phyloP scores from a whole-genome alignment of 495 filamentous ascomycete species.

The Xylona heveae region DNA sequence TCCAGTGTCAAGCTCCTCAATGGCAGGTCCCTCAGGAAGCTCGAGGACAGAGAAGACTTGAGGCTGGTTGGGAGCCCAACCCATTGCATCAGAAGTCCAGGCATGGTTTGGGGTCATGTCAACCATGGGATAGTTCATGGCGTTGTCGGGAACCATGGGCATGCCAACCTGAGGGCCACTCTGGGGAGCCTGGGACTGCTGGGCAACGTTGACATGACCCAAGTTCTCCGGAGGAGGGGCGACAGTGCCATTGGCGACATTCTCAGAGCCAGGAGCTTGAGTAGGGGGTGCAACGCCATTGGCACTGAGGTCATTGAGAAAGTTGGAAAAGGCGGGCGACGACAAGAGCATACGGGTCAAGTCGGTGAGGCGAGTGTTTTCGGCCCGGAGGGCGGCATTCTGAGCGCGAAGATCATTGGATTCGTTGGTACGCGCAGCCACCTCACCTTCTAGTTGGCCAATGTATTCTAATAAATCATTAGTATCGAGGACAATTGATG shows the following conservation, averaged over 20 bases:
- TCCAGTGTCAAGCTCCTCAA: conserved; percentile 31
- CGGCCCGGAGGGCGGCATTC: conserved; percentile 53
- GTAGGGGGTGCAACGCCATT: conserved; percentile 21
- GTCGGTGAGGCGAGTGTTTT: conserved; percentile 57
- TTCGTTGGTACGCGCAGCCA: conserved; percentile 50
- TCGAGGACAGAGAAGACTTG: conserved; percentile 64
- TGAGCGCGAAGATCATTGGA: conserved; percentile 45
- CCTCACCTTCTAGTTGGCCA: conserved; percentile 67
- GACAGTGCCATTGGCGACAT: conserved; percentile 7
- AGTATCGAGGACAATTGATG: conserved; percentile 13
- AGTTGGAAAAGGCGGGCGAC: conserved; percentile 68
- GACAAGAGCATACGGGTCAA: conserved; percentile 65
- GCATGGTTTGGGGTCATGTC: conserved; percentile 26
- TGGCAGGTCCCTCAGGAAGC: conserved; percentile 44
- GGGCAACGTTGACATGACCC: too few species aligned
- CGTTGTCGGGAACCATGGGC: conserved; percentile 53
- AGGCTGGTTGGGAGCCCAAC: conserved; percentile 31
- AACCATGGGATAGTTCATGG: conserved; percentile 42
- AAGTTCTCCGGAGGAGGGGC: too few species aligned
- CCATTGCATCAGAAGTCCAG: conserved; percentile 22
- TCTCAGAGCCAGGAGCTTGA: conserved; percentile 3
- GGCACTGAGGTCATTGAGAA: conserved; percentile 49
- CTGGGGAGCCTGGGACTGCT: conserved; percentile 14
- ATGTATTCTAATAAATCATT: conserved; percentile 65
- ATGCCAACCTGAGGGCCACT: conserved; percentile 31